Percentiles rank a stretch among this genome's conserved stretches.
phyloP scores from a whole-genome alignment of 805 yeast species.

The Maudiozyma saulgeensis region DNA sequence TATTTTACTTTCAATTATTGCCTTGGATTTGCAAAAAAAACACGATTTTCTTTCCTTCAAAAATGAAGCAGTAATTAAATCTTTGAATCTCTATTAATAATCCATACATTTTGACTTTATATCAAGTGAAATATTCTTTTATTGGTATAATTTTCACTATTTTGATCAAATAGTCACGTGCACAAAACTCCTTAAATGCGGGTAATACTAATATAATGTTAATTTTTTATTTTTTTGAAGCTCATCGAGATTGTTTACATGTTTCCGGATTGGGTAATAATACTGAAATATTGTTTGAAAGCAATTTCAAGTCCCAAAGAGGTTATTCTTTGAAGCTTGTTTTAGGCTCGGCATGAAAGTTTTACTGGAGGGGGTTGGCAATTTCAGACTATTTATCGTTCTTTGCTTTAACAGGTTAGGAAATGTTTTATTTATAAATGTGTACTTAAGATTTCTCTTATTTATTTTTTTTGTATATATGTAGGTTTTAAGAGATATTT shows the following conservation, averaged over 20 bases:
- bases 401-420: too few relatives aligned
- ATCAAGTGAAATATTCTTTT: too few relatives aligned
- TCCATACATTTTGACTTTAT: too few relatives aligned
- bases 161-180: neutral
- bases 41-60: too few relatives aligned
- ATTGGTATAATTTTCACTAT: too few relatives aligned
- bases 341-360: neutral
- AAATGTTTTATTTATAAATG: too few relatives aligned
- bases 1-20: too few relatives aligned
- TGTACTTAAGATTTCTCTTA: neutral
- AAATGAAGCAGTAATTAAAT: too few relatives aligned
- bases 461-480: neutral
- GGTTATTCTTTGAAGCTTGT: neutral
- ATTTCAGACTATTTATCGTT: too few relatives aligned
- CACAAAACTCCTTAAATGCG: neutral
- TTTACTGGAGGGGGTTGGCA: too few relatives aligned
- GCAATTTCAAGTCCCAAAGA: neutral
- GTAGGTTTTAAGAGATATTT: neutral
- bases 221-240: neutral
- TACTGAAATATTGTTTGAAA: neutral
- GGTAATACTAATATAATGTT: neutral
- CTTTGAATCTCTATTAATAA: too few relatives aligned
- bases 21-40: too few relatives aligned
- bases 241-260: conserved; percentile 7
- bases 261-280: conserved; percentile 8